Evolutionary conservation across 441 rosid species (phyloP).

Genomic region (Codiaeum variegatum): DNA sequence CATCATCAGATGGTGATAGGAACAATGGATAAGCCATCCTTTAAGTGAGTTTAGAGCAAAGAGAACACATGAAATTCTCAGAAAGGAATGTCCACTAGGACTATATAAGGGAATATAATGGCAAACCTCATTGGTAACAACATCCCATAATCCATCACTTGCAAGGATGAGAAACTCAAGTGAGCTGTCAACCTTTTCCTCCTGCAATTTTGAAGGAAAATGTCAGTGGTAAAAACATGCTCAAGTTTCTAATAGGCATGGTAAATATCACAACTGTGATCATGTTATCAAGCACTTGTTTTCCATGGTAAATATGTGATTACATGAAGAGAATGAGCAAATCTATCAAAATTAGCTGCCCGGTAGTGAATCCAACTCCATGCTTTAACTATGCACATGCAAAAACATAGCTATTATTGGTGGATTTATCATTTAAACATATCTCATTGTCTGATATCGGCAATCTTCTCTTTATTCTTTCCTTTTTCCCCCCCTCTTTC

Average conservation of each 20-base stretch:
- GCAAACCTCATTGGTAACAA: slow-evolving; percentile 85
- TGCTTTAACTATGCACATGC: neutral
- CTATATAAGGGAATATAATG: neutral
- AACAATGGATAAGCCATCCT: neutral
- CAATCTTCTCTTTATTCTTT: neutral
- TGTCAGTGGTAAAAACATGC: slow-evolving; percentile 8
- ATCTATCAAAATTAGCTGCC: neutral
- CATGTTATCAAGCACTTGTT: neutral
- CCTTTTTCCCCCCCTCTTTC: neutral
- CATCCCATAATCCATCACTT: slow-evolving; percentile 99
- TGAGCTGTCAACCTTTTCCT: slow-evolving; percentile 78
- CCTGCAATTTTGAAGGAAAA: slow-evolving; percentile 44
- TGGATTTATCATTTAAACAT: neutral
- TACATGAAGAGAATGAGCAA: neutral
- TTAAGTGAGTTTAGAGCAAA: neutral
- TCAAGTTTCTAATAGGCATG: neutral
- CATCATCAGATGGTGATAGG: slow-evolving; percentile 8
- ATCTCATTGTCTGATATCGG: neutral
- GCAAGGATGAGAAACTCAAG: slow-evolving; percentile 97
- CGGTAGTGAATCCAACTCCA: neutral
- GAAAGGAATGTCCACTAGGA: neutral
- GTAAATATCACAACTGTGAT: neutral
- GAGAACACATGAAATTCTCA: neutral
- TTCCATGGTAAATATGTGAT: too few relatives aligned
- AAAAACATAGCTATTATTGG: neutral